These are phyloP conservation scores for Tetrahymena malaccensis DNA, from an alignment of 73 alveolate species.

Conservation along the genomic window DNA sequence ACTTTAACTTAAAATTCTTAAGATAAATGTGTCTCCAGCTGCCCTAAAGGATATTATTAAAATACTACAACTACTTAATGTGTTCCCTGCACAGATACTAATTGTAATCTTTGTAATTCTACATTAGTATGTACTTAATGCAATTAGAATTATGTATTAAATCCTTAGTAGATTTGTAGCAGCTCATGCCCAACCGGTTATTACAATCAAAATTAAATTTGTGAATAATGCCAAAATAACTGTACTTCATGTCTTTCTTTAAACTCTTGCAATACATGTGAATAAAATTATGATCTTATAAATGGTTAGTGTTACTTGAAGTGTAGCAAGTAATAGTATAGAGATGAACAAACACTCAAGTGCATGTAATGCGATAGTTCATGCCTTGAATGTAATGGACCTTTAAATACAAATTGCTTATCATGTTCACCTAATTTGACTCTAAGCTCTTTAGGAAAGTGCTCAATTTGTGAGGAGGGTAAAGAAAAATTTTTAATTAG, in stretches of 20 bases:
- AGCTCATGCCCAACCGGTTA: neutral
- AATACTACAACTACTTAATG: neutral
- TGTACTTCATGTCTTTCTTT: neutral
- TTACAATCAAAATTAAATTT: neutral
- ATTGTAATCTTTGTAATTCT: neutral
- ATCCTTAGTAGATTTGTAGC: neutral
- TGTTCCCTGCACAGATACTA: neutral
- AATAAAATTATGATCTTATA: neutral
- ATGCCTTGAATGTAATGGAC: neutral
- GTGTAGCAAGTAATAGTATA: neutral
- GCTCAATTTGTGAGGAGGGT: neutral
- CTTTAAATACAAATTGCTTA: neutral
- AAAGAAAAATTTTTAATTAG: neutral
- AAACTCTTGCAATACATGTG: neutral
- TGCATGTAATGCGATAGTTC: neutral
- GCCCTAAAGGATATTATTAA: neutral
- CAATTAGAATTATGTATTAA: neutral
- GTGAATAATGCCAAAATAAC: neutral
- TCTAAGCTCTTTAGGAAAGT: neutral
- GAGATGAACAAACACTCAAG: neutral
- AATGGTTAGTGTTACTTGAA: neutral
- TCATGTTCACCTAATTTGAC: neutral
- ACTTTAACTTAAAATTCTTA: neutral
- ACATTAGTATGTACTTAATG: neutral
- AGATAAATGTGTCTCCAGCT: neutral